Evolutionary conservation across 768 basidiomycete species (phyloP).

Genomic region (Xerocomus spinulosus): DNA sequence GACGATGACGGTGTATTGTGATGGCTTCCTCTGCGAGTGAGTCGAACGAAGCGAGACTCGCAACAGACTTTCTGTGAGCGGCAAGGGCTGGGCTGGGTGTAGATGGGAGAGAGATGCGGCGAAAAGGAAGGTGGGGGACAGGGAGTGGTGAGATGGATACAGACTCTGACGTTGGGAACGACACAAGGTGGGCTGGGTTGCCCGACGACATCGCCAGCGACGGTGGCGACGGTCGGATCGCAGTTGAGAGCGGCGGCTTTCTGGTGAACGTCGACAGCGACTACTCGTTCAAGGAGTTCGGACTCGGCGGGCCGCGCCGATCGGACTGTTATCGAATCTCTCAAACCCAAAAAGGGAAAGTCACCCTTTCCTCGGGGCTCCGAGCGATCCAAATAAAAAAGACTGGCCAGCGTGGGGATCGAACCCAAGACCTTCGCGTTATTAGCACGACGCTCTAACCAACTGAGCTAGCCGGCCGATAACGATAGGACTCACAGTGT

Average conservation of each 20-base stretch:
- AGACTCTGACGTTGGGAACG: conserved; percentile 31
- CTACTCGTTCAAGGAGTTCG: background rate
- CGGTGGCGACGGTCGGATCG: conserved; percentile 9
- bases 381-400: background rate
- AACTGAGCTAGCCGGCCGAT: conserved; percentile 31
- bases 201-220: conserved; percentile 19
- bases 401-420: conserved; percentile 67
- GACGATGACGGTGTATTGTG: conserved; percentile 25
- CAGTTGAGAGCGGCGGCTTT: conserved; percentile 4
- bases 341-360: conserved; percentile 14
- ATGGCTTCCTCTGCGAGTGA: conserved; percentile 54
- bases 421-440: conserved; percentile 63
- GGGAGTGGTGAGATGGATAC: conserved; percentile 28
- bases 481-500: too few species aligned
- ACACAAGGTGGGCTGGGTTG: conserved; percentile 18
- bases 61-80: conserved; percentile 56
- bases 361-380: background rate
- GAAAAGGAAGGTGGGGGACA: conserved; percentile 53
- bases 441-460: conserved; percentile 34
- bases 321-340: conserved; percentile 20
- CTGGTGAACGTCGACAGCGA: background rate
- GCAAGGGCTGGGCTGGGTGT: conserved; percentile 40
- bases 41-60: conserved; percentile 70
- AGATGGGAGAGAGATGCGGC: conserved; percentile 58
- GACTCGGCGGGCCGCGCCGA: conserved; percentile 18